Conservation (phyloP, 495 filamentous ascomycete genomes). For the Aspergillus affinis region DNA sequence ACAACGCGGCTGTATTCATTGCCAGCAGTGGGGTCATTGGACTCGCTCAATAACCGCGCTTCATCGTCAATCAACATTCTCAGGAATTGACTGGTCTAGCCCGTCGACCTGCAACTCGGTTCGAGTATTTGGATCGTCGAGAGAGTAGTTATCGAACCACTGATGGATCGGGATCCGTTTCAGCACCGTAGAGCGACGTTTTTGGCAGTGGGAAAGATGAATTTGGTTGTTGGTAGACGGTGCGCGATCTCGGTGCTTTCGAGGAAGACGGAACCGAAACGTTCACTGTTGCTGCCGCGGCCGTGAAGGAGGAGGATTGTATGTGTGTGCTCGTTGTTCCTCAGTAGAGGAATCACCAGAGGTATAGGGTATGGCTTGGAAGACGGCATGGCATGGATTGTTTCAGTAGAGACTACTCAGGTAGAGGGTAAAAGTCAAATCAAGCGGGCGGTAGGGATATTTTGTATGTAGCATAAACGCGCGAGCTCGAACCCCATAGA, state of each 20-base stretch:
- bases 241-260: not conserved
- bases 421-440: too few relatives aligned
- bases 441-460: too few relatives aligned
- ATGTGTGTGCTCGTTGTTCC: not conserved
- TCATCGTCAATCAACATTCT: not conserved
- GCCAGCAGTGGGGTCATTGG: not conserved
- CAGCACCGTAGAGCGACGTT: not conserved
- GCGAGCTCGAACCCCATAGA: too few relatives aligned
- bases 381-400: not conserved
- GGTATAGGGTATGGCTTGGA: not conserved
- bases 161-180: not conserved
- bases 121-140: not conserved
- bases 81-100: not conserved
- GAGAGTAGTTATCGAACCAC: not conserved
- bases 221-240: not conserved
- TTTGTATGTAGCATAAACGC: too few relatives aligned
- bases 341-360: not conserved
- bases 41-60: not conserved
- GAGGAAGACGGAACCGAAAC: not conserved
- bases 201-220: not conserved
- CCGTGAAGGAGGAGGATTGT: not conserved
- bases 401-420: conserved; percentile 20
- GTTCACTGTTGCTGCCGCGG: not conserved
- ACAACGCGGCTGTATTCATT: not conserved
- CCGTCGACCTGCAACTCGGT: not conserved